Evolutionary conservation across 306 rosid species (phyloP), one percentile per base, ranked within the genome.

Genomic region (Rosa lucieae): DNA sequence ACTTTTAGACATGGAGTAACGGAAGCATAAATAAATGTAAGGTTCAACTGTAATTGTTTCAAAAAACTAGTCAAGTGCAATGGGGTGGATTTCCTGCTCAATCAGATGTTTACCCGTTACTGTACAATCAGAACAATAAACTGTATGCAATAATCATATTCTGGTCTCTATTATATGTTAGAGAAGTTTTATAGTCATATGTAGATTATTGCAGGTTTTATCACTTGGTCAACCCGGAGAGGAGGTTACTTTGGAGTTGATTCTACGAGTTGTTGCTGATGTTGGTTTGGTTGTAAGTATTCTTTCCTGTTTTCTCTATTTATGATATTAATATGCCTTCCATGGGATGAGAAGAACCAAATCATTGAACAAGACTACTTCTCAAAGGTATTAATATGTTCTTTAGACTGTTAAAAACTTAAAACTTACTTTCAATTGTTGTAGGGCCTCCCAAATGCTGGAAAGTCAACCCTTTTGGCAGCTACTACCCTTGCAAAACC

Each of bases 391-490:
- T 43, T 47, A 3, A 55, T 21, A 72, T n/a, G 77, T 39, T 80
- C 70, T 74, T 79, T 79, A 63, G 52, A 78, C 76, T 78, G 76
- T 62, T 73, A 67, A 23, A 23, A 23, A 23, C 26, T 23, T 23
- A 23, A 72, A 61, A 73, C 67, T 80, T 63, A 74, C 78, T 80
- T 73, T 76, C 73, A 77, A 78, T 80, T 87, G 67, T 79, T 84
- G 59, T 79, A 90, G 94, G 99, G 99, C 83, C 99, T 96, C 80
- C 98, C 98, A 66, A 96, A 96, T 91, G 99, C 99, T 79, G 98
- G 99, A 63, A 93, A 95, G 82, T 95, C 96, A 81, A 93, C 99
- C 8, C 97, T 93, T 82, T 84, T 93, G 84, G 94, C 97, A 56
- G 98, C 98, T 78, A 90, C 91, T 73, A 95, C 98, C n/a, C 96